phyloP scores from a whole-genome alignment of 306 rosid species.

The Acacia crassicarpa region DNA sequence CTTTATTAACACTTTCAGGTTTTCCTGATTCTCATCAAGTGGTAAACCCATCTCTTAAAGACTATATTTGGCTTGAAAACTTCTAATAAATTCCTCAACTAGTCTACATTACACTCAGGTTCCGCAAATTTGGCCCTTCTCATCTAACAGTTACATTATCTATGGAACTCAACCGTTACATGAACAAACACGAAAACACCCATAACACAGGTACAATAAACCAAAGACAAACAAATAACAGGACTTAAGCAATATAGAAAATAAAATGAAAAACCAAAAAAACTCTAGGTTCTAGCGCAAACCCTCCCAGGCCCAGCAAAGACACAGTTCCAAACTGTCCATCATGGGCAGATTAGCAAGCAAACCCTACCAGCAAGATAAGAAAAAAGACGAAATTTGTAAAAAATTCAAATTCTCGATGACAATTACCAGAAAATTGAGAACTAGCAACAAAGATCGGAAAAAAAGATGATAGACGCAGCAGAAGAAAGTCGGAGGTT shows the following conservation, averaged over 20 bases:
- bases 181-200: neutral
- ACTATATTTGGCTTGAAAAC: neutral
- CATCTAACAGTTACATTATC: neutral
- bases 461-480: neutral
- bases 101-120: neutral
- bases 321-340: too few species aligned
- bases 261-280: constrained; percentile 1
- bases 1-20: neutral
- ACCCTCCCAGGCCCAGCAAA: neutral
- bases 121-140: neutral
- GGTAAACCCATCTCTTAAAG: neutral
- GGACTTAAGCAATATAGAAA: neutral
- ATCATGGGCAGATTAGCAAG: too few species aligned
- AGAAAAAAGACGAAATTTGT: neutral
- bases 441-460: constrained; percentile 57
- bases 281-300: neutral
- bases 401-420: neutral
- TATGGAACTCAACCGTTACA: neutral
- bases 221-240: neutral
- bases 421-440: constrained; percentile 76
- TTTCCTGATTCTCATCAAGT: neutral
- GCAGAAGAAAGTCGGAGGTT: neutral
- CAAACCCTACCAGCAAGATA: neutral
- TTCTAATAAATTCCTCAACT: neutral
- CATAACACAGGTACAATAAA: neutral